These are phyloP conservation scores for Chiua sp. DNA, from an alignment of 1,284 basidiomycete species.

Conservation along the genomic window DNA sequence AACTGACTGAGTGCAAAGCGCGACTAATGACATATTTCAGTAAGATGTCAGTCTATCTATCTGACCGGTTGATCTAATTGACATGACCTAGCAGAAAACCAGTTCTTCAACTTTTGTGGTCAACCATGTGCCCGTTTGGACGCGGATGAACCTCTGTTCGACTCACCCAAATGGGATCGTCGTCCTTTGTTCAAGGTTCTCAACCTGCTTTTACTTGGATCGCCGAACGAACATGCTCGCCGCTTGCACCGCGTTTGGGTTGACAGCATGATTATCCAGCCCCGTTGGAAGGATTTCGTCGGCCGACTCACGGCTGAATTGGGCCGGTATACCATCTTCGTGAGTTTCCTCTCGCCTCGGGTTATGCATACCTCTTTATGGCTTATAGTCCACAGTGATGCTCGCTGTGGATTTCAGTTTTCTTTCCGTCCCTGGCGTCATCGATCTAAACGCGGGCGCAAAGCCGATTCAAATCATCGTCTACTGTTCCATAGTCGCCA, in stretches of 20 bases:
- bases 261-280: constrained; percentile 27
- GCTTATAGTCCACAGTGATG: constrained; percentile 27
- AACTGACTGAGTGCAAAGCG: constrained; percentile 12
- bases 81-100: constrained; percentile 15
- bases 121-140: constrained; percentile 18
- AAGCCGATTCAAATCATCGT: constrained; percentile 13
- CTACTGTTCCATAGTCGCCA: constrained; percentile 17
- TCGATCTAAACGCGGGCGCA: neutral
- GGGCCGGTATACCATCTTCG: constrained; percentile 54
- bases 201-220: constrained; percentile 19
- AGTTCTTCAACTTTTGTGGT: constrained; percentile 23
- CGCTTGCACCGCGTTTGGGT: constrained; percentile 30
- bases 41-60: constrained; percentile 5
- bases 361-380: neutral
- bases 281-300: constrained; percentile 42
- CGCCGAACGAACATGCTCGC: constrained; percentile 14
- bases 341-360: constrained; percentile 31
- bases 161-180: constrained; percentile 13
- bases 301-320: constrained; percentile 52
- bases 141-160: constrained; percentile 12
- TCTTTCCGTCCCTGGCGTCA: constrained; percentile 10
- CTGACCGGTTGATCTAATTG: neutral
- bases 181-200: neutral
- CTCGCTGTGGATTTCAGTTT: constrained; percentile 25
- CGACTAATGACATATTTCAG: constrained; percentile 22